These are phyloP conservation scores for Mucor piriformis DNA, from an alignment of 371 early-diverging fungal genomes.

Conservation along the genomic window DNA sequence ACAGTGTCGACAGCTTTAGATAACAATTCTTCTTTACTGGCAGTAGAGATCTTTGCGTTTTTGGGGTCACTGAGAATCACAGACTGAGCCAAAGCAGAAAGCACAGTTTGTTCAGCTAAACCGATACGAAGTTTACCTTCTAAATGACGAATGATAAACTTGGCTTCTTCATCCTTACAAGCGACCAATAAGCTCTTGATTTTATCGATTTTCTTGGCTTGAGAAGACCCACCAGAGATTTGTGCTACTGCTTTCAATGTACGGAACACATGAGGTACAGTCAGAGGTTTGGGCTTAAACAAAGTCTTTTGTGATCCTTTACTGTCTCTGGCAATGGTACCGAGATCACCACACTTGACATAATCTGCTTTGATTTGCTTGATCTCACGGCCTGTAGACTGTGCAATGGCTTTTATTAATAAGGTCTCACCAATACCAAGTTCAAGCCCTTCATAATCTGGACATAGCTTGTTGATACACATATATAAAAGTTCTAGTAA, in stretches of 20 bases:
- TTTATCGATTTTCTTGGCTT: conserved; percentile 80
- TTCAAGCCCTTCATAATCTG: conserved; percentile 96
- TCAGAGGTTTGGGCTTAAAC: conserved; percentile 81
- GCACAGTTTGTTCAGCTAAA: conserved; percentile 94
- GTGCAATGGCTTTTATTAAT: conserved; percentile 92
- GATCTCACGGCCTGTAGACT: conserved; percentile 81
- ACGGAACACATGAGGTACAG: conserved; percentile 83
- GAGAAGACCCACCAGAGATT: conserved; percentile 80
- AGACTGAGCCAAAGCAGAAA: conserved; percentile 87
- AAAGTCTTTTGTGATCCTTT: conserved; percentile 77
- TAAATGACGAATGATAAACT: conserved; percentile 90
- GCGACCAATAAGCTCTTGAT: conserved; percentile 85
- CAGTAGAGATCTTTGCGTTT: conserved; percentile 39
- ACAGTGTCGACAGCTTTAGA: conserved; percentile 74
- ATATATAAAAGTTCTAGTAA: conserved; percentile 84
- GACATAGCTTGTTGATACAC: conserved; percentile 92
- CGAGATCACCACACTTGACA: conserved; percentile 88
- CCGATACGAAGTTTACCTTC: conserved; percentile 98
- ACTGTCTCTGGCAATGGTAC: conserved; percentile 84
- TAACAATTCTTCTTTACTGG: conserved; percentile 61
- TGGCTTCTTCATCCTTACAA: conserved; percentile 87
- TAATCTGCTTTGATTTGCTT: conserved; percentile 82
- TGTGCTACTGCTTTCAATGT: conserved; percentile 87
- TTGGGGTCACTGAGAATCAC: conserved; percentile 52
- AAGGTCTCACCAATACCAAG: conserved; percentile 96